These are phyloP conservation scores for Clausena lansium DNA, from an alignment of 345 rosid genomes.

Conservation along the genomic window DNA sequence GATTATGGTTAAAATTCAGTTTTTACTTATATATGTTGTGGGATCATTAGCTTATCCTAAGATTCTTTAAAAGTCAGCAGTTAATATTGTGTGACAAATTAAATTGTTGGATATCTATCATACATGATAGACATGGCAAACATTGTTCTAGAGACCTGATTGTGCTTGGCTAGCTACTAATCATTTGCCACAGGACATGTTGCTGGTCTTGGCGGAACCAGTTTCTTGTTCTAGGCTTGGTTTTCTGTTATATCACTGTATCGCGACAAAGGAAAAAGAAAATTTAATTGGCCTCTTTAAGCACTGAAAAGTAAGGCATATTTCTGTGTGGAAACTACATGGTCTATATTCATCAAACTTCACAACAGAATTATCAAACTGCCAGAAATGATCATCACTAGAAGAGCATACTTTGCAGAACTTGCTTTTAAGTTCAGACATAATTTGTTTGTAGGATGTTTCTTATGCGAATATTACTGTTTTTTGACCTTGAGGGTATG, in stretches of 20 bases:
- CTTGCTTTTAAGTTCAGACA: neutral
- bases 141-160: neutral
- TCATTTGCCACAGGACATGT: neutral
- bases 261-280: neutral
- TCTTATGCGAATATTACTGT: constrained; percentile 1
- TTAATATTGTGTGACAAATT: too few species aligned
- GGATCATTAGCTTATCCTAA: neutral
- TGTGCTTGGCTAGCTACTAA: neutral
- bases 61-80: neutral
- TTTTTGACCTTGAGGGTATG: constrained; percentile 21
- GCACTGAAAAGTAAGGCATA: neutral
- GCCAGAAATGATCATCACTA: neutral
- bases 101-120: constrained; percentile 2
- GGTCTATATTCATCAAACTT: neutral
- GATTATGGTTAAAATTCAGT: constrained; percentile 5
- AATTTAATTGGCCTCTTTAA: neutral
- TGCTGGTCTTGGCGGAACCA: neutral
- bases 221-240: neutral
- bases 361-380: neutral
- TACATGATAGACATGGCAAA: neutral
- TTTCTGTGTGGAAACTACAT: neutral
- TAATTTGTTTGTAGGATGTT: neutral
- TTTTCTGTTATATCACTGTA: neutral
- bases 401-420: neutral
- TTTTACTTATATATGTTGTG: neutral